phyloP scores from a whole-genome alignment of 1,284 basidiomycete species.

The Pseudomicrostroma phylloplanum region DNA sequence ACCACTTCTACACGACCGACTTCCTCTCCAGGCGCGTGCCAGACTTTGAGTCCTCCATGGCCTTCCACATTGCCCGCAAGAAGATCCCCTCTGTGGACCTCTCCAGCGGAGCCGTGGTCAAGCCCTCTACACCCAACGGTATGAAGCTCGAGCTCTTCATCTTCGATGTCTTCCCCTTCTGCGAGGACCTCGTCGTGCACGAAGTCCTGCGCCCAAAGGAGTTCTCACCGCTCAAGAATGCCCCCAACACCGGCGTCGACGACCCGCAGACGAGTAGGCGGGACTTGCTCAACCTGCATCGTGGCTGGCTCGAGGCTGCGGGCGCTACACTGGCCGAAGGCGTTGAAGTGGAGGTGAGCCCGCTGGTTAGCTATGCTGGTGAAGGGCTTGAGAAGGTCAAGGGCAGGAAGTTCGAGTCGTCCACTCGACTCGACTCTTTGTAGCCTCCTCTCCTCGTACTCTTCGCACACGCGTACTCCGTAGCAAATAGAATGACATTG shows the following conservation, averaged over 20 bases:
- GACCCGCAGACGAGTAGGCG: constrained; percentile 81
- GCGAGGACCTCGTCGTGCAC: constrained; percentile 70
- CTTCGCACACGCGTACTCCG: no score
- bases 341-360: constrained; percentile 84
- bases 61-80: constrained; percentile 96
- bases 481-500: no score
- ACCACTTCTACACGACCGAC: constrained; percentile 90
- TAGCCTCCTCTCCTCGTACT: no score
- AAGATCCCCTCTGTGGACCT: constrained; percentile 75
- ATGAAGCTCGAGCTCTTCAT: constrained; percentile 99
- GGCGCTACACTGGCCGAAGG: constrained; percentile 67
- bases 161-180: constrained; percentile 97
- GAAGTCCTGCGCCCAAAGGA: constrained; percentile 84
- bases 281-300: constrained; percentile 86
- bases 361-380: constrained; percentile 78
- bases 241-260: constrained; percentile 87
- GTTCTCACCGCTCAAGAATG: constrained; percentile 96
- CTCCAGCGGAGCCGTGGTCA: constrained; percentile 60
- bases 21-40: constrained; percentile 74
- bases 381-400: constrained; percentile 77
- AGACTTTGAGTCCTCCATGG: constrained; percentile 75
- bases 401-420: constrained; percentile 63
- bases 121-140: constrained; percentile 85
- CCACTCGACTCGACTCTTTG: no score
- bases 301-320: constrained; percentile 70